phyloP scores from a whole-genome alignment of 768 basidiomycete genomes.

The Phylloporus scabripes region DNA sequence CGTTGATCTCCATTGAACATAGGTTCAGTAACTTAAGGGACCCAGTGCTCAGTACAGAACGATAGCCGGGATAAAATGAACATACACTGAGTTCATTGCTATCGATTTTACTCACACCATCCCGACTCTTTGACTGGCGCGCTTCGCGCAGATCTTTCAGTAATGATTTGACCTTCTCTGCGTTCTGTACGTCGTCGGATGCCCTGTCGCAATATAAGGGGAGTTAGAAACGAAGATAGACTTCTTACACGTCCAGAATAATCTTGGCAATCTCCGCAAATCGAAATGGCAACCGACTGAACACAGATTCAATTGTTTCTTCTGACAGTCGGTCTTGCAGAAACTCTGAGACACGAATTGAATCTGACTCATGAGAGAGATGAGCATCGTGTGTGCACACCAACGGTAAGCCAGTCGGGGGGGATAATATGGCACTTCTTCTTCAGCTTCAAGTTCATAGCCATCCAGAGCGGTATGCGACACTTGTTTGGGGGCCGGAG shows the following conservation, averaged over 20 bases:
- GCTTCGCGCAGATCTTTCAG: conserved; percentile 96
- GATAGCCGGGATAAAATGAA: conserved; percentile 5
- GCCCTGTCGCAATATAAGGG: conserved; percentile 47
- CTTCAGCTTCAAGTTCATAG: conserved; percentile 87
- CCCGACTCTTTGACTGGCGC: conserved; percentile 87
- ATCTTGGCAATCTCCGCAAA: conserved; percentile 90
- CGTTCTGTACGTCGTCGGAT: conserved; percentile 80
- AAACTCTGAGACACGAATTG: conserved; percentile 49
- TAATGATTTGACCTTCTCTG: conserved; percentile 78
- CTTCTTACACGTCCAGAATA: conserved; percentile 83
- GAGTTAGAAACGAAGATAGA: not conserved
- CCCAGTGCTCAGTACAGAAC: not conserved
- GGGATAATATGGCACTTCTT: conserved; percentile 91
- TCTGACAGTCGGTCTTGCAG: conserved; percentile 67
- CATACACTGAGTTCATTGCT: conserved; percentile 76
- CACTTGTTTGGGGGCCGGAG: conserved; percentile 82
- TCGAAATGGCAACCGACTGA: conserved; percentile 79
- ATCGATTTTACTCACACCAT: conserved; percentile 76
- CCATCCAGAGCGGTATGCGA: conserved; percentile 94
- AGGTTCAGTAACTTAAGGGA: conserved; percentile 67
- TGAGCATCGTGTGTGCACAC: conserved; percentile 40
- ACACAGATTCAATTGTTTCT: conserved; percentile 69
- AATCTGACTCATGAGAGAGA: not conserved
- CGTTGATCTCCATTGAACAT: conserved; percentile 90
- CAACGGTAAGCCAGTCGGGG: conserved; percentile 83